Evolutionary conservation across 192 early-diverging fungal genomes (phyloP).

Genomic region (Backusella morwellensis): DNA sequence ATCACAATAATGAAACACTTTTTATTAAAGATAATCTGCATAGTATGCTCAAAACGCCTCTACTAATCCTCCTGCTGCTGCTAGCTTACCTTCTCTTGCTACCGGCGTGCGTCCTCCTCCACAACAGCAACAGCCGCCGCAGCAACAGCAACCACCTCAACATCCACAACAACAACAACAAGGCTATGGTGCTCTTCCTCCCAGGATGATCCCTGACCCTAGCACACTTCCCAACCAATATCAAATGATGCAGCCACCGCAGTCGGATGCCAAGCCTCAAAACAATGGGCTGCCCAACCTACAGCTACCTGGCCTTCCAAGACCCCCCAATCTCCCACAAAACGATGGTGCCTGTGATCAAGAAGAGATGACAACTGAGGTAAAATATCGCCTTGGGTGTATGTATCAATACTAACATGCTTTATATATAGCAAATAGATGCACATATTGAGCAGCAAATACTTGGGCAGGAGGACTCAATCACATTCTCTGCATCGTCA

Average conservation of each 20-base stretch:
- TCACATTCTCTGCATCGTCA: constrained; percentile 42
- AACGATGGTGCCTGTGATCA: constrained; percentile 55
- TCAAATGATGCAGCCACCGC: constrained; percentile 12
- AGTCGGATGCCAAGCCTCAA: not conserved
- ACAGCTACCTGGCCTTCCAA: constrained; percentile 20
- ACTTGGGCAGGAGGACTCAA: constrained; percentile 43
- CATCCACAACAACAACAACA: constrained; percentile 9
- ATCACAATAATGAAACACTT: not conserved
- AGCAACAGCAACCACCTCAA: not conserved
- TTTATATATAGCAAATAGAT: constrained; percentile 43
- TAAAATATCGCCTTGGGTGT: not conserved
- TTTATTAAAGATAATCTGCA: not conserved
- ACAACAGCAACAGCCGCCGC: constrained; percentile 8
- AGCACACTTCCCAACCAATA: constrained; percentile 6
- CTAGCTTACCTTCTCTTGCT: constrained; percentile 27
- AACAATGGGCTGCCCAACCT: not conserved
- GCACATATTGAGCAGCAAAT: constrained; percentile 45
- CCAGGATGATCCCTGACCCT: constrained; percentile 5
- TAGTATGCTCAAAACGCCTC: constrained; percentile 10
- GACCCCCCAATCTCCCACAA: constrained; percentile 48
- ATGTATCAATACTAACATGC: not conserved
- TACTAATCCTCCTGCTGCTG: constrained; percentile 15
- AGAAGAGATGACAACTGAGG: constrained; percentile 18
- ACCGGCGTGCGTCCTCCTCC: constrained; percentile 1
- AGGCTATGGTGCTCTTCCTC: not conserved